phyloP scores from a whole-genome alignment of 768 basidiomycete species.

The Kwoniella botswanensis region DNA sequence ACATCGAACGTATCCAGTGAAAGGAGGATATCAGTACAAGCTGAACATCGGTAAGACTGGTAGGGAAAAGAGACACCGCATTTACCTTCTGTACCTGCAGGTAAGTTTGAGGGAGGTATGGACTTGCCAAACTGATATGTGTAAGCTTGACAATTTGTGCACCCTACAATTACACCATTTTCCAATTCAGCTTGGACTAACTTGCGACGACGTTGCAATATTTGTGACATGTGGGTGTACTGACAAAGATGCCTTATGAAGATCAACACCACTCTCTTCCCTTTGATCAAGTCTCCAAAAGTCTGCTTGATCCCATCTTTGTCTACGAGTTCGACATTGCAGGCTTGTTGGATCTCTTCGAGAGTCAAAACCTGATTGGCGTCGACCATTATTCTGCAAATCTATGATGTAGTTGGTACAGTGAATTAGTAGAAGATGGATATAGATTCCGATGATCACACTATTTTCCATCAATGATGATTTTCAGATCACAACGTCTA shows the following conservation, averaged over 20 bases:
- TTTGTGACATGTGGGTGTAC: neutral
- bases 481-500: too few relatives aligned
- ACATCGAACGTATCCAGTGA: too few relatives aligned
- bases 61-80: too few relatives aligned
- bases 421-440: neutral
- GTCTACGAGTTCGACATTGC: slow-evolving; percentile 20
- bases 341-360: slow-evolving; percentile 17
- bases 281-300: slow-evolving; percentile 24
- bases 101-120: slow-evolving; percentile 35
- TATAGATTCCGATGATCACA: too few relatives aligned
- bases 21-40: neutral
- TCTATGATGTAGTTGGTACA: neutral
- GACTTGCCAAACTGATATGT: slow-evolving; percentile 15
- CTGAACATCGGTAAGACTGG: too few relatives aligned
- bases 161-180: slow-evolving; percentile 28
- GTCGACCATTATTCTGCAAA: neutral
- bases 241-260: slow-evolving; percentile 43
- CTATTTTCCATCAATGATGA: neutral
- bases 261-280: slow-evolving; percentile 21
- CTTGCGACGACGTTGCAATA: too few relatives aligned
- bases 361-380: slow-evolving; percentile 2
- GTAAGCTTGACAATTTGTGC: slow-evolving; percentile 41
- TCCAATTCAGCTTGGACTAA: neutral
- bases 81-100: slow-evolving; percentile 30
- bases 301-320: slow-evolving; percentile 20